Conservation (phyloP, 139 green algal species). For the Chlorella sp. region DNA sequence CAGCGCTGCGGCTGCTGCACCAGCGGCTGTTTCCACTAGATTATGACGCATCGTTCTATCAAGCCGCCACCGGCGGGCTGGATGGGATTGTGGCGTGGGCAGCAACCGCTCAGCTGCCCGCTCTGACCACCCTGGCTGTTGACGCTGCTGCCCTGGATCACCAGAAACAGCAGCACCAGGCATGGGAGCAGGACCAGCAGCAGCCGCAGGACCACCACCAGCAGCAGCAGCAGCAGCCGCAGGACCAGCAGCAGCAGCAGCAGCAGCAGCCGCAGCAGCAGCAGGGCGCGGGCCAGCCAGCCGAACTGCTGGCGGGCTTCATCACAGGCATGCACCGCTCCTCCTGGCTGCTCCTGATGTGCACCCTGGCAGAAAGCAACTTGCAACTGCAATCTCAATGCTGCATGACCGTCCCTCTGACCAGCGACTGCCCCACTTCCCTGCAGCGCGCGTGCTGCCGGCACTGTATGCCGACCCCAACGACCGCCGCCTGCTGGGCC, state of each 20-base stretch:
- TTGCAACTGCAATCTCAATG: background rate
- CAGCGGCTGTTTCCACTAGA: conserved; percentile 27
- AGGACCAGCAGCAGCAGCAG: background rate
- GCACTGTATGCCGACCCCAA: conserved; percentile 5
- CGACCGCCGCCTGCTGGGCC: conserved; percentile 23
- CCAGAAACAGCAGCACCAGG: background rate
- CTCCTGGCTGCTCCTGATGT: too few species aligned
- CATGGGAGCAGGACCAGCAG: background rate
- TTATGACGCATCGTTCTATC: conserved; percentile 31
- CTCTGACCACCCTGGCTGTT: background rate
- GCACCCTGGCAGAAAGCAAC: background rate
- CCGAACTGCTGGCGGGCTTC: conserved; percentile 22
- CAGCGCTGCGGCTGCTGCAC: conserved; percentile 23
- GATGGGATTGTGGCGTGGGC: conserved; percentile 1
- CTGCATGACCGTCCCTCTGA: background rate
- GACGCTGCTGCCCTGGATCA: background rate
- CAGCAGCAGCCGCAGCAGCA: background rate
- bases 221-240: background rate
- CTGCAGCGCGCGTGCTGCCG: conserved; percentile 21
- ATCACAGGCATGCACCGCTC: conserved; percentile 19
- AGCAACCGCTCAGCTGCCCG: background rate
- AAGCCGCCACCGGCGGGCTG: background rate
- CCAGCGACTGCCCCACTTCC: background rate
- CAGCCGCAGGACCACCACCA: background rate
- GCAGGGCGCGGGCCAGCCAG: too few species aligned